Percentiles rank a stretch among this genome's conserved stretches.
These are phyloP conservation scores for Hylodesmum podocarpum DNA, from an alignment of 306 rosid genomes.

Conservation along the genomic window DNA sequence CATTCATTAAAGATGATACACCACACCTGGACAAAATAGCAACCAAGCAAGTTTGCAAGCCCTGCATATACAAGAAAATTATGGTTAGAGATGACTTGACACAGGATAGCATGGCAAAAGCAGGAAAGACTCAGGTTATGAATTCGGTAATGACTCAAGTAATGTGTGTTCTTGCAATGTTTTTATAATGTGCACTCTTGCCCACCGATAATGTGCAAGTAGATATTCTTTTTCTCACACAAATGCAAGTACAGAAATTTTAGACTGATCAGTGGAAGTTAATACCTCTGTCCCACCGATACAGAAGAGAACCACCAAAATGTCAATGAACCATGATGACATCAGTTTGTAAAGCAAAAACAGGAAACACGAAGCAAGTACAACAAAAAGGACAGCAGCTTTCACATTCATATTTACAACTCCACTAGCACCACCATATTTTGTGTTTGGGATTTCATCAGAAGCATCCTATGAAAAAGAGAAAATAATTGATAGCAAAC, in stretches of 20 bases:
- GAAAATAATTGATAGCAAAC: conserved; percentile 18
- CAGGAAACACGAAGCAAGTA: conserved; percentile 83
- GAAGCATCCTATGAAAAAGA: conserved; percentile 59
- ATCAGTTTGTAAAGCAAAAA: conserved; percentile 76
- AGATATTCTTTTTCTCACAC: background rate
- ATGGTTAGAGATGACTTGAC: conserved; percentile 31
- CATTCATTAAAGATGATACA: conserved; percentile 20
- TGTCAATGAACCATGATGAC: conserved; percentile 79
- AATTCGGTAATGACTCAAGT: conserved; percentile 24
- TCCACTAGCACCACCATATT: conserved; percentile 44
- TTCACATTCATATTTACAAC: conserved; percentile 72
- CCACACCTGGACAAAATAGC: conserved; percentile 75
- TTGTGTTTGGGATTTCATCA: conserved; percentile 54
- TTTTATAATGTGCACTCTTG: conserved; percentile 5
- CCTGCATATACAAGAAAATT: conserved; percentile 58
- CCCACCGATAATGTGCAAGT: background rate
- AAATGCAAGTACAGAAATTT: conserved; percentile 10
- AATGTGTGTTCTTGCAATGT: too few relatives aligned
- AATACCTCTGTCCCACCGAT: conserved; percentile 92
- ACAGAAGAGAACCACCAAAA: conserved; percentile 95
- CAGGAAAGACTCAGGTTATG: conserved; percentile 23
- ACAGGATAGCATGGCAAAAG: conserved; percentile 8
- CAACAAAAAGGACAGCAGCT: conserved; percentile 77
- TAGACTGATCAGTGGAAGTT: conserved; percentile 11
- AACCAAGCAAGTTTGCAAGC: conserved; percentile 92